These are phyloP conservation scores for Ephemerocybe angulata DNA, from an alignment of 768 basidiomycete species.

Conservation along the genomic window DNA sequence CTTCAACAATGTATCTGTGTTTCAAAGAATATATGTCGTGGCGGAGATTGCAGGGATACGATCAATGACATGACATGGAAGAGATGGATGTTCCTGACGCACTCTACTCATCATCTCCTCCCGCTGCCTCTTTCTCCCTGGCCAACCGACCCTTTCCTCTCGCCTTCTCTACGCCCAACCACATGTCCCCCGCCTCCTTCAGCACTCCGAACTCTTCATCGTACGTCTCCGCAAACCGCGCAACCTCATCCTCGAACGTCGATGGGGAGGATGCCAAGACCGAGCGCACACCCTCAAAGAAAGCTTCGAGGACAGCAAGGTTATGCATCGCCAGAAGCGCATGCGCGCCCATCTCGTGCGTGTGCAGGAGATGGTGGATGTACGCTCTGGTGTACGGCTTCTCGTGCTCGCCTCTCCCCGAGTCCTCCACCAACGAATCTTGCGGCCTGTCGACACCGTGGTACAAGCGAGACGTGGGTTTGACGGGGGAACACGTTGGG, in stretches of 20 bases:
- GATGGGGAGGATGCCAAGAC: constrained; percentile 19
- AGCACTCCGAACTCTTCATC: constrained; percentile 47
- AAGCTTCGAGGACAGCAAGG: constrained; percentile 58
- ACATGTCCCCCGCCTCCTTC: constrained; percentile 48
- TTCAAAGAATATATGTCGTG: too few species aligned
- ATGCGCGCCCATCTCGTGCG: constrained; percentile 89
- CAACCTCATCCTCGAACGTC: constrained; percentile 44
- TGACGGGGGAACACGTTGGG: constrained; percentile 50
- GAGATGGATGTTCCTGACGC: background rate
- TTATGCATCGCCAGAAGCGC: constrained; percentile 75
- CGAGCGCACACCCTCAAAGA: constrained; percentile 57
- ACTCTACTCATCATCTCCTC: constrained; percentile 2
- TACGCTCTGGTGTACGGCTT: constrained; percentile 57
- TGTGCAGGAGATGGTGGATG: constrained; percentile 78
- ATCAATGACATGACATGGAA: too few species aligned
- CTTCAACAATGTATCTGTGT: too few species aligned
- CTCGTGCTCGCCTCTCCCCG: constrained; percentile 15
- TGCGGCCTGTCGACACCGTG: constrained; percentile 42
- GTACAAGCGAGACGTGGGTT: constrained; percentile 31
- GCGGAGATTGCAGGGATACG: too few species aligned
- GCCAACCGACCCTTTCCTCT: constrained; percentile 73
- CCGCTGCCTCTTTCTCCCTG: constrained; percentile 42
- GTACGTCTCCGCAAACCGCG: constrained; percentile 47
- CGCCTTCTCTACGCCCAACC: constrained; percentile 65
- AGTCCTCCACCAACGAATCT: background rate